Evolutionary conservation across 352 stramenopile genomes (phyloP).

Genomic region (Phytophthora macrochlamydospora): DNA sequence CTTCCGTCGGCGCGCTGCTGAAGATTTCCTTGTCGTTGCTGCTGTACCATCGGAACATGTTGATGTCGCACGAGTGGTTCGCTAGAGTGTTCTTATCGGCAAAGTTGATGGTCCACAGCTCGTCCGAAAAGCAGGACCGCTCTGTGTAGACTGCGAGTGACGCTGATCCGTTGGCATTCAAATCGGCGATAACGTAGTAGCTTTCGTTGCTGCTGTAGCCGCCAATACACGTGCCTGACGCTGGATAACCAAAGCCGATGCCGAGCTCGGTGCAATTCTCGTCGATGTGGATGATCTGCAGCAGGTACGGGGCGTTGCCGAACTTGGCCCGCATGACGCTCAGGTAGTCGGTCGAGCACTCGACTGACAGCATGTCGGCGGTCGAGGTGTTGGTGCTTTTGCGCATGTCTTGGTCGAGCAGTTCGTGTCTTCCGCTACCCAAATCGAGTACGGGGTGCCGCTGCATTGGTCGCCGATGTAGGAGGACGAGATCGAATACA

Average conservation of each 20-base stretch:
- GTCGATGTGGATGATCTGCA: conserved; percentile 22
- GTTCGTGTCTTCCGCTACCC: conserved; percentile 1
- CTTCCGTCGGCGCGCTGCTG: conserved; percentile 3
- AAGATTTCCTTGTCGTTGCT: conserved; percentile 21
- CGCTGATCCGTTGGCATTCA: conserved; percentile 27
- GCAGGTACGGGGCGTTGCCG: conserved; percentile 24
- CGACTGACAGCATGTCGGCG: conserved; percentile 24
- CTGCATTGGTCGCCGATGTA: conserved; percentile 20
- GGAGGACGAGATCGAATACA: conserved; percentile 22
- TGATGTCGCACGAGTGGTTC: conserved; percentile 18
- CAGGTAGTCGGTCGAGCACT: conserved; percentile 31
- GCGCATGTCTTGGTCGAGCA: conserved; percentile 14
- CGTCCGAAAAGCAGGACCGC: conserved; percentile 7
- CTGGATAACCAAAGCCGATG: conserved; percentile 26
- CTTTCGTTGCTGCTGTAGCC: conserved; percentile 23
- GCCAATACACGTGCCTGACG: conserved; percentile 23
- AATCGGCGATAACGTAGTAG: conserved; percentile 29
- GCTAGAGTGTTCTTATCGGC: conserved; percentile 15
- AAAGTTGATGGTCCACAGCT: conserved; percentile 16
- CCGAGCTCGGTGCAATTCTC: conserved; percentile 16
- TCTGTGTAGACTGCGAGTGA: conserved; percentile 19
- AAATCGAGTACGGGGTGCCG: conserved; percentile 19
- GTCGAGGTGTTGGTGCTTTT: conserved; percentile 13
- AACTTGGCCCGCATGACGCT: conserved; percentile 24
- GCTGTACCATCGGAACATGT: conserved; percentile 28